phyloP scores from a whole-genome alignment of 2,329 filamentous ascomycete species.

The Trichoderma breve region DNA sequence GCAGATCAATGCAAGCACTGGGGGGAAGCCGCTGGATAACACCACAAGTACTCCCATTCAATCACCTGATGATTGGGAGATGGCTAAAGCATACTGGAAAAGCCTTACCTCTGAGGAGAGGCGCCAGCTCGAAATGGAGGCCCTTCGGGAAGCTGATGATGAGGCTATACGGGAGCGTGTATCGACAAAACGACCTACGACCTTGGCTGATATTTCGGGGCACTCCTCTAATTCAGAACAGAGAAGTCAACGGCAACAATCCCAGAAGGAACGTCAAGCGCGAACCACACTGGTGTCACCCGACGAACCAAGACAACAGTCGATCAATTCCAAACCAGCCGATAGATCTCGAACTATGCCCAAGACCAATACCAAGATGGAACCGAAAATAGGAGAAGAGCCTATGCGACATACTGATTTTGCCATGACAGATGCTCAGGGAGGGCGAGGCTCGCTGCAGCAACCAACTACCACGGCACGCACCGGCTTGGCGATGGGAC shows the following conservation, averaged over 20 bases:
- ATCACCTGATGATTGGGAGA: slow-evolving; percentile 58
- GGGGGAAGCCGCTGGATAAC: neutral
- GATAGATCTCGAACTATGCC: neutral
- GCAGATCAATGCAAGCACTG: neutral
- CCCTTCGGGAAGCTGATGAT: slow-evolving; percentile 50
- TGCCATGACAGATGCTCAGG: neutral
- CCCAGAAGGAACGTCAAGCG: neutral
- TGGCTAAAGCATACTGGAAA: slow-evolving; percentile 68
- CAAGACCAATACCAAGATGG: neutral
- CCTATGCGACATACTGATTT: neutral
- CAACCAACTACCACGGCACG: neutral
- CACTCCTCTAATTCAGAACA: neutral
- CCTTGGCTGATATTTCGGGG: neutral
- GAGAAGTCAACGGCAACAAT: neutral
- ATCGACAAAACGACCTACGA: neutral
- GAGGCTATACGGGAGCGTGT: slow-evolving; percentile 32
- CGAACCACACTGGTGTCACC: neutral
- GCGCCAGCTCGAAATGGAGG: slow-evolving; percentile 59
- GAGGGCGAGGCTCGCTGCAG: neutral
- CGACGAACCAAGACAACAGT: neutral
- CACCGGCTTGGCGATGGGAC: neutral
- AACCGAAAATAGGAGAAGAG: neutral
- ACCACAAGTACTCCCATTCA: neutral
- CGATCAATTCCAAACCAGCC: neutral
- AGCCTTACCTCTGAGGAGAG: slow-evolving; percentile 62